Percentiles rank a stretch among this genome's conserved stretches.
Conservation (phyloP, 129 eudicot genomes). For the Pulicaria dysenterica region DNA sequence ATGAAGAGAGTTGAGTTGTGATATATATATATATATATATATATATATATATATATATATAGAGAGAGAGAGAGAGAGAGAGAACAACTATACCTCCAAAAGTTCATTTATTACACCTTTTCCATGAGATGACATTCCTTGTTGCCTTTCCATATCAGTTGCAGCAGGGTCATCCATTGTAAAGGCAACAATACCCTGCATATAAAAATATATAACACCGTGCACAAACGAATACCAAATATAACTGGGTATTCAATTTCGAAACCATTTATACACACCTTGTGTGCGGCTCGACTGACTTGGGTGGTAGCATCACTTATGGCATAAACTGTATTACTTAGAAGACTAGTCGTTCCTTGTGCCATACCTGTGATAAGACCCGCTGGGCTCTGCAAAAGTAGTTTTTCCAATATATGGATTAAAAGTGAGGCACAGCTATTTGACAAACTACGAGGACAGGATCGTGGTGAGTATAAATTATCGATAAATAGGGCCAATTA, state of each 20-base stretch:
- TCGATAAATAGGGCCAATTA: background rate
- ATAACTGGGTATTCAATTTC: background rate
- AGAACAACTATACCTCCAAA: constrained; percentile 61
- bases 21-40: no score
- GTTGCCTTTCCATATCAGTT: constrained; percentile 65
- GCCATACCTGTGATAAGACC: constrained; percentile 91
- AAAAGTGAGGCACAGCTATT: background rate
- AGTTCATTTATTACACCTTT: constrained; percentile 93
- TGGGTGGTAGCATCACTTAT: constrained; percentile 97
- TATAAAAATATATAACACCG: background rate
- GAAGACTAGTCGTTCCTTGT: constrained; percentile 90
- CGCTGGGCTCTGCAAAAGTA: constrained; percentile 67
- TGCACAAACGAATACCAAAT: constrained; percentile 11
- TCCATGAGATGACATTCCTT: constrained; percentile 69
- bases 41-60: no score
- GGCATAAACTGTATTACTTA: constrained; percentile 95
- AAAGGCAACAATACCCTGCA: constrained; percentile 87
- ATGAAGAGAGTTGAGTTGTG: no score
- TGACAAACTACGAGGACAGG: background rate
- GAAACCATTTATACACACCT: constrained; percentile 49
- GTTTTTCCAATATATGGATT: background rate
- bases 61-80: no score
- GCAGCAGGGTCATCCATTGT: constrained; percentile 78
- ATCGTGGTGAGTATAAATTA: background rate
- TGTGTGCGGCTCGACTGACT: constrained; percentile 94